phyloP scores from a whole-genome alignment of 1,139 yeast genomes.

The Meyerozyma elateridarum region DNA sequence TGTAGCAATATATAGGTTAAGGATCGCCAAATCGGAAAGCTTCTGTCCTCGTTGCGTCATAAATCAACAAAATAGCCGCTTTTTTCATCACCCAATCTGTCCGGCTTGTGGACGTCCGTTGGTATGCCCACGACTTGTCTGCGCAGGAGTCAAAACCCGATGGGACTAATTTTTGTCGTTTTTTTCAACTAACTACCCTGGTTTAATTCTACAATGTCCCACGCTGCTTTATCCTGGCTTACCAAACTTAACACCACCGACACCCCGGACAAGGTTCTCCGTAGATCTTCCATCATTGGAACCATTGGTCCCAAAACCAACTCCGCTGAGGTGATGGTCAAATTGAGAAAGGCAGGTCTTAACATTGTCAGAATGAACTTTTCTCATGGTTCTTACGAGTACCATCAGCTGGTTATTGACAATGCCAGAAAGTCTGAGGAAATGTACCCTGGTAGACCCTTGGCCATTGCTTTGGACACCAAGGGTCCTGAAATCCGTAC shows the following conservation, averaged over 20 bases:
- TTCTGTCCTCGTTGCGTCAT: no score
- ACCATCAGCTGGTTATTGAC: conserved; percentile 95
- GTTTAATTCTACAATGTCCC: conserved; percentile 17
- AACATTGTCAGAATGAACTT: conserved; percentile 98
- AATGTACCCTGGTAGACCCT: conserved; percentile 88
- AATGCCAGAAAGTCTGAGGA: conserved; percentile 93
- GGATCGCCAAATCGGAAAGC: no score
- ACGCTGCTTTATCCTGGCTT: conserved; percentile 60
- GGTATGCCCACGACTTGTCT: conserved; percentile 2
- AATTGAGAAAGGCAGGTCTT: conserved; percentile 93
- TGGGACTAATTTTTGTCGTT: conserved; percentile 1
- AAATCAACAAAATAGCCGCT: no score
- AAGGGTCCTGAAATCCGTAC: conserved; percentile 99
- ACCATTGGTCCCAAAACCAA: conserved; percentile 98
- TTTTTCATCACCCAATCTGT: neutral
- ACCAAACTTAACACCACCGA: conserved; percentile 70
- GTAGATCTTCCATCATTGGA: conserved; percentile 96
- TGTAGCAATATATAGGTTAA: no score
- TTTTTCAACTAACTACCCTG: conserved; percentile 2
- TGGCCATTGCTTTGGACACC: conserved; percentile 97
- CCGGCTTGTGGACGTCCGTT: conserved; percentile 4
- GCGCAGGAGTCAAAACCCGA: no score
- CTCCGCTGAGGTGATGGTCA: conserved; percentile 76
- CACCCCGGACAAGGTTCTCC: conserved; percentile 79
- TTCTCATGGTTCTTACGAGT: conserved; percentile 95